Evolutionary conservation across 306 rosid genomes (phyloP), one percentile per base, ranked within the genome.

Genomic region (Inga leiocalycina): DNA sequence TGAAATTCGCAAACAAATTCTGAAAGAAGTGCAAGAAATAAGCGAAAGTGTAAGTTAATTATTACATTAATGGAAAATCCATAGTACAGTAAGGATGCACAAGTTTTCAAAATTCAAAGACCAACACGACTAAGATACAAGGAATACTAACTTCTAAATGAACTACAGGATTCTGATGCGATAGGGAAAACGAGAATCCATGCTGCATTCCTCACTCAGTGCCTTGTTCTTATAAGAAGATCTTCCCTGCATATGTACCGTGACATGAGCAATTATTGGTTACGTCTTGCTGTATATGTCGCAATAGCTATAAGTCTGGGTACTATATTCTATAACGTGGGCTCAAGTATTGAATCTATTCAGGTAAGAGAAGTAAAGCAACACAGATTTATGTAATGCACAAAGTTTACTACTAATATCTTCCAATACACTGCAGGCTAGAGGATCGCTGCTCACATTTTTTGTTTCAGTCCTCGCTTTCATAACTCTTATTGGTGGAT

Each of bases 221-320:
- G 88, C 75, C 7, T 45, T 4, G 82, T 88, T 52, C 90, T 90
- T 14, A 85, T 88, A 24, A 81, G 80, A 74, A 90, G 93, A 78
- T 90, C 92, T n/a, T 87, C 79, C 54, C 22, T 85, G 75, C 88
- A 90, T 22, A 90, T 88, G 93, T 43, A 69, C 32, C 85, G 90
- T 4, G 92, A 90, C 66, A 14, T 73, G 22, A 92, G 93, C 73
- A 88, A 88, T 73, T 90, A 90, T 34, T 88, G 92, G 90, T 57
- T 88, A 54, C 90, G 92, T 57, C 62, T 90, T 3, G 56, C 57
- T 56, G 59, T 90, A 45, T 88, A 88, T 32, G 68, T 79, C 17
- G 20, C 15, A 41, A 44, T 90, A 30, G 62, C 84, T 14, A 0
- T 78, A 5, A 77, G 87, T 59, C 68, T 90, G 8, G 93, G 88